These are phyloP conservation scores for Podospora anserina DNA, from an alignment of 495 filamentous ascomycete genomes.

Conservation along the genomic window DNA sequence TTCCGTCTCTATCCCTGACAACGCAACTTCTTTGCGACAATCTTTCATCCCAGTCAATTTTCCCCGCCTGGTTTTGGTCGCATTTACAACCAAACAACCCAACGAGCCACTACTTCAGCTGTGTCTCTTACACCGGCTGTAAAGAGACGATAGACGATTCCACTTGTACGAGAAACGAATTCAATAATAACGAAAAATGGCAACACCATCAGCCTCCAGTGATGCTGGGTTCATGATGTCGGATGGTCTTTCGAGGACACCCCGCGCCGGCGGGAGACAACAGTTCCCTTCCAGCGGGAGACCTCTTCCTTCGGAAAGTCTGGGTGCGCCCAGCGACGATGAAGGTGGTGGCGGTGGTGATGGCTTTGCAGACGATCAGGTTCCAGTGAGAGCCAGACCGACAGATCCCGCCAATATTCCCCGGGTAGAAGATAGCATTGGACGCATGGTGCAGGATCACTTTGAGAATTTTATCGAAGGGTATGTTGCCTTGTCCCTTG, in stretches of 20 bases:
- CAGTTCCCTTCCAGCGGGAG: constrained; percentile 44
- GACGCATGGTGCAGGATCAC: constrained; percentile 75
- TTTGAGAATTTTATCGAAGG: constrained; percentile 89
- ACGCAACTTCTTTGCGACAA: not conserved
- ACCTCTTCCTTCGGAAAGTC: constrained; percentile 64
- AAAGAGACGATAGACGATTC: constrained; percentile 12
- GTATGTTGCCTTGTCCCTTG: constrained; percentile 42
- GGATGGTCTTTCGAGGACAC: constrained; percentile 40
- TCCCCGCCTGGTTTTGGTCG: not conserved
- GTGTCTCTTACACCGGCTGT: constrained; percentile 1
- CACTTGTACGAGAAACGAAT: constrained; percentile 7
- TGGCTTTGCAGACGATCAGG: constrained; percentile 57
- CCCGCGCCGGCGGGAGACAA: constrained; percentile 34
- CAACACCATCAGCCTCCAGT: constrained; percentile 42
- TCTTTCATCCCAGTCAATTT: constrained; percentile 5
- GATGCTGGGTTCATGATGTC: constrained; percentile 45
- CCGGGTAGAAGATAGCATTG: constrained; percentile 81
- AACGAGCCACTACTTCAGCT: constrained; percentile 4
- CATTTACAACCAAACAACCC: not conserved
- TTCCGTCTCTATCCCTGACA: constrained; percentile 2
- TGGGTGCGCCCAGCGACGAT: constrained; percentile 60
- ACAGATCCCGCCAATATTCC: constrained; percentile 64
- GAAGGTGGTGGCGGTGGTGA: constrained; percentile 57
- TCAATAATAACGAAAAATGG: constrained; percentile 22
- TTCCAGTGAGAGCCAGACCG: constrained; percentile 53